Evolutionary conservation across 2,329 filamentous ascomycete species (phyloP).

Genomic region (Dactylellina cionopaga): DNA sequence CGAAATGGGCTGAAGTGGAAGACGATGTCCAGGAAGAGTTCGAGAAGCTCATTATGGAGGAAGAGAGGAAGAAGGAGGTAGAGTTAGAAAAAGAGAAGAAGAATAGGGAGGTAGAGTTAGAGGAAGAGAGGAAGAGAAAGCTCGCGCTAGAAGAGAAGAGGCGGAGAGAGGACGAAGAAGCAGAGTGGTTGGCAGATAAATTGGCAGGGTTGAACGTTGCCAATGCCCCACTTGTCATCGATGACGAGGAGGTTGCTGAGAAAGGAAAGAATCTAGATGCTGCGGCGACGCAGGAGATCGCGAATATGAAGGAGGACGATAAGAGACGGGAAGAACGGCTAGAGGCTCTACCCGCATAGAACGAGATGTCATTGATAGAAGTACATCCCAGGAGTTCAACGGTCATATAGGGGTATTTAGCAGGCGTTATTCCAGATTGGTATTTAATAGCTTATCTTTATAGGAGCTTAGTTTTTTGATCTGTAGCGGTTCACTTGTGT

Average conservation of each 20-base stretch:
- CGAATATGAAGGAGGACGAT: conserved; percentile 34
- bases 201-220: conserved; percentile 56
- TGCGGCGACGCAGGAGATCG: conserved; percentile 30
- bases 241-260: conserved; percentile 56
- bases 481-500: not conserved
- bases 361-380: not conserved
- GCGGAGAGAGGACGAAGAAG: conserved; percentile 63
- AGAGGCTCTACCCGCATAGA: conserved; percentile 54
- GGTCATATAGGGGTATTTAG: conserved; percentile 6
- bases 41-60: conserved; percentile 74
- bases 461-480: conserved; percentile 5
- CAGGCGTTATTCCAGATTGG: conserved; percentile 39
- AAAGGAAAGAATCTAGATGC: conserved; percentile 57
- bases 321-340: conserved; percentile 53
- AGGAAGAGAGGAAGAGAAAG: conserved; percentile 63
- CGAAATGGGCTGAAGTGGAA: conserved; percentile 68
- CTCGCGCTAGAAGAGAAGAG: conserved; percentile 60
- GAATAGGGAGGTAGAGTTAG: conserved; percentile 62
- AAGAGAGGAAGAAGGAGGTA: conserved; percentile 65
- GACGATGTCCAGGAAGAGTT: conserved; percentile 93
- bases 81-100: conserved; percentile 56
- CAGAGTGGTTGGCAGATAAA: conserved; percentile 62
- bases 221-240: conserved; percentile 1
- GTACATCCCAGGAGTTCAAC: conserved; percentile 32
- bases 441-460: not conserved